Base-by-base conservation (phyloP, 345 rosid species). In the Eutrema heterophyllum region DNA sequence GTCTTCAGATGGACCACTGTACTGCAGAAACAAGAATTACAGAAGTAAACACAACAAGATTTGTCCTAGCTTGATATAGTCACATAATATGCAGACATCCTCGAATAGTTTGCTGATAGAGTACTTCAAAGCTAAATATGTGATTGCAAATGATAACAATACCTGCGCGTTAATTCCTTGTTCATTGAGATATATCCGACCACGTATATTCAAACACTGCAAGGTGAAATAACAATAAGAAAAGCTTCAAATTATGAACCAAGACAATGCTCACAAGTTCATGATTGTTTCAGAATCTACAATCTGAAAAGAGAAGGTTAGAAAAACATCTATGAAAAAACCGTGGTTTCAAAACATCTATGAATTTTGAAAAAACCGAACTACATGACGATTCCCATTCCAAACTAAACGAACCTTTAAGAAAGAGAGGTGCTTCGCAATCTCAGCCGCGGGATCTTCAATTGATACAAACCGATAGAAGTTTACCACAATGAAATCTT, bases 121-220 rank as follows among this genome's bases (percentile, higher is more conserved):
- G 21, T 14, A 21, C 7, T 35, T 4, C 40, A 59, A 76, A 68
- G 39, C 64, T 51, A 59, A 40, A 52, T 41, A 7, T 6, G n/a
- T 44, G 15, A 62, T 33, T 44, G 21, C 5, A 67, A 46, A 40
- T 16, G 52, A 52, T 30, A 68, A 70, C 18, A 7, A n/a, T 79
- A 93, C 98, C 97, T 94, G 97, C 4, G 96, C 96, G 79, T 94
- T 94, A 45, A 94, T 88, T 69, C 98, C 98, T 87, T 89, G 97
- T 74, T 84, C 96, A 71, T 84, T 91, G 70, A 93, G 73, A 76
- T 94, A 88, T 66, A 94, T 82, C 64, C 98, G 82, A 60, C 98
- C 98, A 66, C 50, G 88, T 62, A 91, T 80, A 73, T 94, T 86
- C 65, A 79, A 83, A 71, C 69, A 92, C 93, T 88, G 79, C n/a